Evolutionary conservation across 2,329 filamentous ascomycete genomes (phyloP).

Genomic region (Colletotrichum graminicola): DNA sequence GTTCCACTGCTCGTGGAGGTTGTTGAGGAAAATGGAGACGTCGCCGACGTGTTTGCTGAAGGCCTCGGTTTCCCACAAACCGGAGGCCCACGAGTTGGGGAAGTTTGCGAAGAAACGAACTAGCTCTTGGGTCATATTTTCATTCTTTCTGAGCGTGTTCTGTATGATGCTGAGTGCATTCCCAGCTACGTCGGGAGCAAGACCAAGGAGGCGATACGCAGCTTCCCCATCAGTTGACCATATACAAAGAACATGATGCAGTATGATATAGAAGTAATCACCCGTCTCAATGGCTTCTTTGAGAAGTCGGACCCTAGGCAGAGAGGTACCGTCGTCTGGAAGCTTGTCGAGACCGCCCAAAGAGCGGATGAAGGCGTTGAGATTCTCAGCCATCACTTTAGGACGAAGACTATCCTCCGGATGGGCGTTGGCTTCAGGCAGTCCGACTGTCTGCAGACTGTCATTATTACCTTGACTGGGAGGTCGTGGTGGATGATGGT

Average conservation of each 20-base stretch:
- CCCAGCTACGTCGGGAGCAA: constrained; percentile 45
- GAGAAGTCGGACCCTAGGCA: constrained; percentile 66
- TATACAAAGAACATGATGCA: constrained; percentile 75
- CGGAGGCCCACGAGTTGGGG: constrained; percentile 45
- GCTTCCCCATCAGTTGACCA: constrained; percentile 59
- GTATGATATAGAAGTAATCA: constrained; percentile 73
- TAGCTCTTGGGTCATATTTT: constrained; percentile 46
- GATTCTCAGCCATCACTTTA: constrained; percentile 13
- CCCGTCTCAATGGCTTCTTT: constrained; percentile 64
- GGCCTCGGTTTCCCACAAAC: constrained; percentile 26
- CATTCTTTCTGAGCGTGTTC: constrained; percentile 54
- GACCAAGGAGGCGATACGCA: constrained; percentile 46
- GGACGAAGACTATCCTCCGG: constrained; percentile 2
- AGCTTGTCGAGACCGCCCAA: constrained; percentile 4
- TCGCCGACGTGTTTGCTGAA: constrained; percentile 45
- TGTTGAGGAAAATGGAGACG: constrained; percentile 59
- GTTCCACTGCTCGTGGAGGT: constrained; percentile 58
- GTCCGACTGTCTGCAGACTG: neutral
- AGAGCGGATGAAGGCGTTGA: constrained; percentile 5
- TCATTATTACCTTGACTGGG: neutral
- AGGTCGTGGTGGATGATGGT: neutral
- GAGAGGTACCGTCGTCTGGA: constrained; percentile 24
- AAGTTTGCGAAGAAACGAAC: constrained; percentile 55
- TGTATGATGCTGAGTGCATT: constrained; percentile 52
- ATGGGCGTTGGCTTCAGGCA: neutral